Conservation (phyloP, 106 monocot species). For the Iris macrosiphon region DNA sequence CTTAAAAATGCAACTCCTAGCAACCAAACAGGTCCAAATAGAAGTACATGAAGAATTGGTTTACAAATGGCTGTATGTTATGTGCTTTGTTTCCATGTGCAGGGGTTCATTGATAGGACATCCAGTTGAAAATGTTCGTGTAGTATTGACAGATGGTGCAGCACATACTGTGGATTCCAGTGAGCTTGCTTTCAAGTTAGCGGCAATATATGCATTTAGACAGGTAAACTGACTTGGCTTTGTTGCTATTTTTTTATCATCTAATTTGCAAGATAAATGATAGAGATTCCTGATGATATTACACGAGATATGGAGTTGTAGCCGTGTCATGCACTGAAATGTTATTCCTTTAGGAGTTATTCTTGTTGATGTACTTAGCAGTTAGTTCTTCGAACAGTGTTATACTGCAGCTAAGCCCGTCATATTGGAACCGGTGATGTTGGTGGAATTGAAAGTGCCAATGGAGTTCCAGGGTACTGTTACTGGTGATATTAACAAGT, state of each 20-base stretch:
- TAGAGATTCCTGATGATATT: background rate
- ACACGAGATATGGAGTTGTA: too few relatives aligned
- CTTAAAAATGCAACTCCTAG: too few relatives aligned
- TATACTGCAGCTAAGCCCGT: slow-evolving; percentile 84
- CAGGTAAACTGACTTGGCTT: slow-evolving; percentile 35
- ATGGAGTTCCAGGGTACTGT: slow-evolving; percentile 97
- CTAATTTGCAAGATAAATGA: background rate
- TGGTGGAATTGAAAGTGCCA: slow-evolving; percentile 91
- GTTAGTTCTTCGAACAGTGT: slow-evolving; percentile 60
- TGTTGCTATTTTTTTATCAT: background rate
- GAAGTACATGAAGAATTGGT: background rate
- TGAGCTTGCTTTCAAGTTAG: slow-evolving; percentile 97
- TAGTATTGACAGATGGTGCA: slow-evolving; percentile 93
- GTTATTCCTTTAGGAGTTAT: too few relatives aligned
- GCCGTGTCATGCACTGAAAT: too few relatives aligned
- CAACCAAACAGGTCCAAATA: too few relatives aligned
- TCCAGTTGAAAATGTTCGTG: slow-evolving; percentile 84
- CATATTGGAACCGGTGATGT: slow-evolving; percentile 94
- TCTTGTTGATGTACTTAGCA: too few relatives aligned
- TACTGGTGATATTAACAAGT: slow-evolving; percentile 98
- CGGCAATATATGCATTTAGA: slow-evolving; percentile 97
- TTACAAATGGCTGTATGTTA: background rate
- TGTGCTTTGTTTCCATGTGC: background rate
- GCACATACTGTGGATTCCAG: slow-evolving; percentile 96
- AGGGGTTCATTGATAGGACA: slow-evolving; percentile 94